Base-by-base conservation (phyloP, 192 early-diverging fungal species). In the Radiomyces spectabilis region DNA sequence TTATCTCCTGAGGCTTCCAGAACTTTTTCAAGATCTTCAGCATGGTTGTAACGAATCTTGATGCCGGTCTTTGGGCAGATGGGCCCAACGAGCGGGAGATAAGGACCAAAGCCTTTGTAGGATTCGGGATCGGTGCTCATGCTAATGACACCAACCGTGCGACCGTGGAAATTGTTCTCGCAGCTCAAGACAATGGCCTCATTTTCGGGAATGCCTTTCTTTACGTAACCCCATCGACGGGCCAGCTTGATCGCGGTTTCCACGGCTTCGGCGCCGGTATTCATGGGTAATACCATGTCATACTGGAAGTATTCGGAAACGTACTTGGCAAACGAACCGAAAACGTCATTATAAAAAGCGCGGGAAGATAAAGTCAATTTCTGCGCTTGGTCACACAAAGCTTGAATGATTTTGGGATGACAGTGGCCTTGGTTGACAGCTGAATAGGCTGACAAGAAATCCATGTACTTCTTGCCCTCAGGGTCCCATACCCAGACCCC, bases 241-340 rank as follows among this genome's bases (percentile, higher is more conserved):
- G 96, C 87, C 12, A 99, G 81, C 79, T 99, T 99, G 66, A 99
- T 87, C 24, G 91, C 96, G 5, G 96, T 99, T 69, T 99, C 96
- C 26, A 99, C 96, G 4, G 93, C 96, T 63, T 99, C 96, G 41
- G 93, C 92, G 49, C 96, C 96, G 8, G 96, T 97, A 81, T 99
- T 99, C 89, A 96, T 97, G 42, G 96, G 96, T 38, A 97, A 76
- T 41, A 99, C 89, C 96, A 97, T 99, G 41, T 97, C 92, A 59
- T 88, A 93, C 1, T 89, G 88, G 77, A 98, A 98, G 74, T 84
- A 95, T 70, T 87, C 84, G 15, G 92, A 86, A 33, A 99, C 68
- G 66, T 89, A 99, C 61, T 91, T 85, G 45, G 93, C 93, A 57
- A 89, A 94, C 41, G 74, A 64, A 5, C 93, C 94, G 69, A 95